Base-by-base conservation (phyloP, 306 rosid species). In the Begonia fuchsioides region DNA sequence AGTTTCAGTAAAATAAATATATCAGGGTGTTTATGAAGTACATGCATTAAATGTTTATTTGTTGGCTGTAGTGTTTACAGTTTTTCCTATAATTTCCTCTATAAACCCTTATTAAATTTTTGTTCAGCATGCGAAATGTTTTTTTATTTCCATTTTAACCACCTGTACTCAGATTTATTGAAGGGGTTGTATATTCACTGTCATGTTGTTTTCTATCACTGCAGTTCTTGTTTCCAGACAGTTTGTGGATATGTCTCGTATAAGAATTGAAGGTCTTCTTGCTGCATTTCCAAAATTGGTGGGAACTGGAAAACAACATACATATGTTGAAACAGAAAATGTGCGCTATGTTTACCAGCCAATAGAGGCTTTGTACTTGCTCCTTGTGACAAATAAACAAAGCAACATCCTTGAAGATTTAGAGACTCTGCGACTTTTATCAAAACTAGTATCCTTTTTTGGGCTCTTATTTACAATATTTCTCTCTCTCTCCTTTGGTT, bases 321-420 rank as follows among this genome's bases (percentile, higher is more conserved):
- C 98, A 15, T 85, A 81, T 59, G 75, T 90, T 35, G 98, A 90
- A 77, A 85, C 98, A 2, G 98, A 90, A 60, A 90, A 85, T 65
- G 94, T 85, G 52, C 98, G 96, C 55, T 90, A 90, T 61, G 94
- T 90, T 69, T 90, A 79, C 70, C 98, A 90, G 76, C 98, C 98
- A 40, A 90, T 90, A 35, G 98, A 90, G 73, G 77, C 82, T 54
- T 47, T 90, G 53, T 85, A 79, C 74, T 72, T 90, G 84, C 96
- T 90, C 47, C 87, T 90, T 39, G 95, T 90, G n/a, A 90, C 98
- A 20, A 90, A 90, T 78, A 90, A 90, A 60, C 87, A 79, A 72
- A 90, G 98, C 79, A 85, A 90, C 69, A 85, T 90, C 58, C 71
- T 90, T 58, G 95, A 90, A 67, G 98, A 90, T 75, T 68, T 90